Evolutionary conservation across 495 filamentous ascomycete species (phyloP).

Genomic region (Tuber brumale): DNA sequence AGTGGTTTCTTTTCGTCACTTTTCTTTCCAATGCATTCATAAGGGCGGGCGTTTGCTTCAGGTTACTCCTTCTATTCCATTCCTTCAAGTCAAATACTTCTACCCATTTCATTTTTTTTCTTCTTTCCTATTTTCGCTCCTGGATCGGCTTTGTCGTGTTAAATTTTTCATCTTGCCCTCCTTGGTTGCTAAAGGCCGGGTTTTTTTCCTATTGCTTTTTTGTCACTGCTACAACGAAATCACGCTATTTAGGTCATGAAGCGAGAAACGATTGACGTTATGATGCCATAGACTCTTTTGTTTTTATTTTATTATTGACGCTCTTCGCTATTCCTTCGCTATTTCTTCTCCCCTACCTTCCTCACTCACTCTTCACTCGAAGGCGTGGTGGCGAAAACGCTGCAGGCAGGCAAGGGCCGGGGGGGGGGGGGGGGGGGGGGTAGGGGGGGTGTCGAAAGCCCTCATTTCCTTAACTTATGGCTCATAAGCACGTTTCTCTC

Average conservation of each 20-base stretch:
- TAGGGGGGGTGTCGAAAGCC: not conserved
- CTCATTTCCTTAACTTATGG: not conserved
- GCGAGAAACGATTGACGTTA: slow-evolving; percentile 26
- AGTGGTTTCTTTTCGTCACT: slow-evolving; percentile 13
- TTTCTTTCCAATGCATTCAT: slow-evolving; percentile 34
- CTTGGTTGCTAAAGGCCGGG: slow-evolving; percentile 21
- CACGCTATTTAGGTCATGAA: slow-evolving; percentile 15
- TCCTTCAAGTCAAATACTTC: not conserved
- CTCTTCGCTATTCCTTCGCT: not conserved
- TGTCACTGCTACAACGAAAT: slow-evolving; percentile 11
- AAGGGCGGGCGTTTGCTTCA: slow-evolving; percentile 23
- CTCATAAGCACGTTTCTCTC: not conserved
- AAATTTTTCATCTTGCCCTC: not conserved
- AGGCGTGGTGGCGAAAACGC: not conserved
- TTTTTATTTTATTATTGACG: not conserved
- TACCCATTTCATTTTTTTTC: not conserved
- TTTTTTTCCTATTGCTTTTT: slow-evolving; percentile 18
- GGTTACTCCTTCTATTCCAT: not conserved
- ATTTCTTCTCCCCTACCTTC: not conserved
- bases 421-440: not conserved
- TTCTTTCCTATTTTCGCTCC: not conserved
- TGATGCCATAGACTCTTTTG: slow-evolving; percentile 3
- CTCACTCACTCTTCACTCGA: not conserved
- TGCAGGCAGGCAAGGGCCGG: not conserved
- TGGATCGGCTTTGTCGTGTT: not conserved